These are phyloP conservation scores for Przewalskia tangutica DNA, from an alignment of 257 asterid species.

Conservation along the genomic window DNA sequence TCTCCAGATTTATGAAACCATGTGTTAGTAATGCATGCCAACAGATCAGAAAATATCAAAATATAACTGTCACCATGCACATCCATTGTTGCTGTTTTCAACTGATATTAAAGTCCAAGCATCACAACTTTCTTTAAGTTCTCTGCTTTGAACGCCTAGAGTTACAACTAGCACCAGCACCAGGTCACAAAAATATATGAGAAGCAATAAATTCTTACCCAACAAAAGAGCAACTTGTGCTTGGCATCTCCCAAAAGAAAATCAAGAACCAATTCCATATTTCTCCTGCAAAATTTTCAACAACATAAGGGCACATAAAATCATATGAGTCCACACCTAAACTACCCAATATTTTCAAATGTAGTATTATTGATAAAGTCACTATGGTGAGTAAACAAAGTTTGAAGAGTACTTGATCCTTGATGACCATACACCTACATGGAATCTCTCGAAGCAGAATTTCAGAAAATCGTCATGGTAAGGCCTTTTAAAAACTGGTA, in stretches of 20 bases:
- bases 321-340: neutral
- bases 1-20: neutral
- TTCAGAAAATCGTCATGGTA: constrained; percentile 66
- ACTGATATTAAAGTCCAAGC: neutral
- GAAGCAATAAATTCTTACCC: constrained; percentile 45
- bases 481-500: constrained; percentile 82
- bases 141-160: neutral
- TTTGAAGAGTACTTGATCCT: constrained; percentile 56
- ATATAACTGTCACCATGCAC: neutral
- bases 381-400: constrained; percentile 15
- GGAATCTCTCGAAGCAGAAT: constrained; percentile 71
- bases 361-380: neutral
- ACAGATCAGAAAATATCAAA: neutral
- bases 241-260: constrained; percentile 52
- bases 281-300: constrained; percentile 49
- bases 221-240: constrained; percentile 53
- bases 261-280: constrained; percentile 55
- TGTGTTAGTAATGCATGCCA: neutral
- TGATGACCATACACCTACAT: constrained; percentile 81
- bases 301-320: constrained; percentile 4
- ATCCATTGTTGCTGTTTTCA: neutral
- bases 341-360: neutral
- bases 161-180: neutral
- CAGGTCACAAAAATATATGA: neutral
- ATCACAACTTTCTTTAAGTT: neutral